Evolutionary conservation across 192 early-diverging fungal species (phyloP).

Genomic region (Neocallimastix lanati): DNA sequence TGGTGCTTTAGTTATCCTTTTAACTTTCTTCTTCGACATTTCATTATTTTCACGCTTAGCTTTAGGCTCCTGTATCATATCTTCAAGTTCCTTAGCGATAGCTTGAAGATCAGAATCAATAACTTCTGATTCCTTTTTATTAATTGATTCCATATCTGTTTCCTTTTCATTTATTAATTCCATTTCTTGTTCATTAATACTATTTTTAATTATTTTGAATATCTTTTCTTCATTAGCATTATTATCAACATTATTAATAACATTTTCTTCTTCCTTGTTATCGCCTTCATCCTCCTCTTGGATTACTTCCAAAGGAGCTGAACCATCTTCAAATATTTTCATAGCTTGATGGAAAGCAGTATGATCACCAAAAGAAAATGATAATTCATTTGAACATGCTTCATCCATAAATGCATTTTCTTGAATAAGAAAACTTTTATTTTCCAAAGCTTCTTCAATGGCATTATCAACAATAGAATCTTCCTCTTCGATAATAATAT

Average conservation of each 20-base stretch:
- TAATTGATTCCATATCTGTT: too few species aligned
- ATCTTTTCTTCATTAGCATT: background rate
- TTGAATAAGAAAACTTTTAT: background rate
- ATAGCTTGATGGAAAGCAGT: background rate
- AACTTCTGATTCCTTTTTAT: too few species aligned
- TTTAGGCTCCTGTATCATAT: too few species aligned
- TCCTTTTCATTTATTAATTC: too few species aligned
- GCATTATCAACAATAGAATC: background rate
- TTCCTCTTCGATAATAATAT: background rate
- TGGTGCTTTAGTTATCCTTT: too few species aligned
- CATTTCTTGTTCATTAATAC: background rate
- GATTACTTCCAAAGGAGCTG: background rate
- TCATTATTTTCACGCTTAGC: too few species aligned
- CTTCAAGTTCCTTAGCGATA: too few species aligned
- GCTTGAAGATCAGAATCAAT: too few species aligned
- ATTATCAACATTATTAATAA: background rate
- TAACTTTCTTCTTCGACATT: too few species aligned
- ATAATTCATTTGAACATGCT: background rate
- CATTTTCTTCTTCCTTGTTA: background rate
- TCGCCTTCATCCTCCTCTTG: background rate
- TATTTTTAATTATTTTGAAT: background rate
- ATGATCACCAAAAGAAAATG: background rate
- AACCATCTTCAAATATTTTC: background rate
- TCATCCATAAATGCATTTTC: background rate
- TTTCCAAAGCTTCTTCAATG: background rate